phyloP scores from a whole-genome alignment of 768 basidiomycete genomes.

The Cyclocybe aegerita region DNA sequence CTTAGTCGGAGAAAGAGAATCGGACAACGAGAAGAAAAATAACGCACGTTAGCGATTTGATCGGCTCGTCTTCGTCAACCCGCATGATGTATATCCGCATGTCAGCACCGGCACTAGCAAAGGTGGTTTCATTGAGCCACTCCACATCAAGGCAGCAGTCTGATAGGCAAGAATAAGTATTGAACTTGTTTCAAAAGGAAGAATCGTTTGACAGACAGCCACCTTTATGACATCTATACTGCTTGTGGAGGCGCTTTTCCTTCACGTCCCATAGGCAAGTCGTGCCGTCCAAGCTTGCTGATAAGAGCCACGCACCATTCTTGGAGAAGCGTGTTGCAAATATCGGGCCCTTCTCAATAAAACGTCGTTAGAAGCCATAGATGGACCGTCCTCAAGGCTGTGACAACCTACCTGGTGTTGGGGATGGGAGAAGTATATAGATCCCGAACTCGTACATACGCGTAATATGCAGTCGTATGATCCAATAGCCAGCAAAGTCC shows the following conservation, averaged over 20 bases:
- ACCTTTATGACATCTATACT: constrained; percentile 71
- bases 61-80: constrained; percentile 48
- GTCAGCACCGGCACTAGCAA: constrained; percentile 77
- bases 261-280: constrained; percentile 78
- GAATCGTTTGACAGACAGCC: constrained; percentile 14
- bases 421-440: constrained; percentile 57
- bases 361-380: constrained; percentile 21
- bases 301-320: constrained; percentile 68
- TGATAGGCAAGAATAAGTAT: constrained; percentile 21
- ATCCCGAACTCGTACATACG: constrained; percentile 61
- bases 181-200: constrained; percentile 1
- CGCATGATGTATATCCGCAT: constrained; percentile 59
- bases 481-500: constrained; percentile 72
- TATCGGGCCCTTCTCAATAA: constrained; percentile 68
- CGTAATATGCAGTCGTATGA: constrained; percentile 76
- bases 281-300: constrained; percentile 77
- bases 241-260: constrained; percentile 56
- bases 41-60: constrained; percentile 64
- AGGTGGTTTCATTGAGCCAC: constrained; percentile 71
- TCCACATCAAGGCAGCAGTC: constrained; percentile 82
- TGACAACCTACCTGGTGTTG: constrained; percentile 60
- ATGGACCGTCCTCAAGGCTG: neutral
- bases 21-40: neutral
- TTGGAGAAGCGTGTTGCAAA: constrained; percentile 79
- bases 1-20: constrained; percentile 1